Base-by-base conservation (phyloP, 2,329 filamentous ascomycete species). In the Aspergillus thermomutatus region DNA sequence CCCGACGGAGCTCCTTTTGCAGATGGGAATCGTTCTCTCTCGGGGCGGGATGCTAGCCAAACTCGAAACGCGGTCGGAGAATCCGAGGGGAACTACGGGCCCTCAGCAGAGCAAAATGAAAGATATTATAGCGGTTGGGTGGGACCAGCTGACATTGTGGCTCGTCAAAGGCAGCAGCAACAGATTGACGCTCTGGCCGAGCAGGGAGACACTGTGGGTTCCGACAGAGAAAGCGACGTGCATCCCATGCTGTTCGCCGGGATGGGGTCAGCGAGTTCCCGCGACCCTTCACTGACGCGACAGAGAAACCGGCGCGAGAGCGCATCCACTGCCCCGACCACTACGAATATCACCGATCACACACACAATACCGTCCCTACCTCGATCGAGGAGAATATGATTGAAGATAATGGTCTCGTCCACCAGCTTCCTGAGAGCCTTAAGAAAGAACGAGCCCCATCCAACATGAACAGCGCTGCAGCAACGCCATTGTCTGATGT, bases 81-180 rank as follows among this genome's bases (percentile, higher is more conserved):
- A 11, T 50, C 58, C 19, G 57, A 34, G 31, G 49, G 46, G 14
- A 41, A 34, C 43, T 62, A 56, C 45, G 56, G 53, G 5, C 58
- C 55, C 28, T 56, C 56, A 17, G 59, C 66, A 19, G 66, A 65
- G 40, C 65, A 64, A 49, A 64, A 72, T 50, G 68, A 71, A 57
- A 81, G 75, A 59, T 73, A 76, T 52, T 80, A 83, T 55, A 79
- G 79, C 17, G 75, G 80, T 28, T 86, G 82, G 82, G 79, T 85
- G 73, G 79, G 75, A 23, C 59, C 75, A 31, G 77, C 77, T 46
- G 77, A 75, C 28, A 62, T 64, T 19, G 58, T 59, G 14, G 54
- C 57, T 17, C 63, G 60, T 48, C 68, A 68, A 50, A 62, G 60
- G 27, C 62, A 67, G 51, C 55, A 55, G 25, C 26, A 55, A 25